Base-by-base conservation (phyloP, 1,284 basidiomycete genomes). In the Schizopora paradoxa region DNA sequence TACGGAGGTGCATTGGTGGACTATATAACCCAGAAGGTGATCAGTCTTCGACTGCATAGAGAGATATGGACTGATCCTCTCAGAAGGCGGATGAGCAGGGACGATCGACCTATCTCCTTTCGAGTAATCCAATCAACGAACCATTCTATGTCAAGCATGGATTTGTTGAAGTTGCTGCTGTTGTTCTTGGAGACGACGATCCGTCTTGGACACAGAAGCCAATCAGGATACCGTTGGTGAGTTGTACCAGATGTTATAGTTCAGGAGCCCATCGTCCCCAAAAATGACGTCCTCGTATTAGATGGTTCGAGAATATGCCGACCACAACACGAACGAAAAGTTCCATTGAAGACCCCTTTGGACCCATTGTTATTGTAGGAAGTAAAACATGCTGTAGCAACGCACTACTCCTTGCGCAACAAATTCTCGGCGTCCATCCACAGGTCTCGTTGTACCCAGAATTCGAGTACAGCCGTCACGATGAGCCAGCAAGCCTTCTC, bases 381-480 rank as follows among this genome's bases (percentile, higher is more conserved):
- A 45, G 25, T 4, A 26, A 35, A 41, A 14, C 11, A 23, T 4
- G 19, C 35, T 18, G 25, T 16, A 10, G 16, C 25, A 37, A 14
- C 13, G 13, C 3, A 39, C 33, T 21, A 46, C 32, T 38, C 10
- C 19, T 32, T 41, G 7, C 37, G 50, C 5, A 53, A 26, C 21
- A 38, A 62, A 31, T 63, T 67, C 54, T 83, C 81, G 7, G 85
- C 83, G 59, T 93, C 87, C 57, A 74, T 72, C 81, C 91, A 88
- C 35, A 97, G 65, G 62, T 97, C 94, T 45, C 68, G 72, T 66
- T 97, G 93, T 16, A 77, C 85, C 93, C 92, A 97, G 1, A 86
- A 69, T 7, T 76, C 79, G 18, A 77, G 74, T 23, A 97, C 69
- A 2, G 79, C 78, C 18, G 82, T 68, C 1, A 94, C 70, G 22